Evolutionary conservation across 768 basidiomycete species (phyloP).

Genomic region (Mycena latifolia): DNA sequence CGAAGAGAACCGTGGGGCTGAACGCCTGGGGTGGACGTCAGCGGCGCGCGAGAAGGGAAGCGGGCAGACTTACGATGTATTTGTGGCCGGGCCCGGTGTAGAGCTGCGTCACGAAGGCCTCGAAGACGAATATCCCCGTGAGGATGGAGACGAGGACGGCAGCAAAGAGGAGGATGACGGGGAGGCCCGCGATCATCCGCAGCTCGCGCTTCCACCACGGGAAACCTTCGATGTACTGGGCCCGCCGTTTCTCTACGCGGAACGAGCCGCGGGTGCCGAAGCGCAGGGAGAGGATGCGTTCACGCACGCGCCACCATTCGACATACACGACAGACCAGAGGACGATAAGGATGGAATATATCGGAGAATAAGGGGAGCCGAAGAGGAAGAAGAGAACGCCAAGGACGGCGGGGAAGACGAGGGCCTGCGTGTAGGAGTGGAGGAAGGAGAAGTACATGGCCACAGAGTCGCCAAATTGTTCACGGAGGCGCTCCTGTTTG

Average conservation of each 20-base stretch:
- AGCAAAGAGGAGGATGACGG: slow-evolving; percentile 81
- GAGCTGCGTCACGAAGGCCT: slow-evolving; percentile 90
- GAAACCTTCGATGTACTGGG: slow-evolving; percentile 65
- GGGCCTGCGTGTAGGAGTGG: slow-evolving; percentile 82
- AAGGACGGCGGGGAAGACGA: slow-evolving; percentile 80
- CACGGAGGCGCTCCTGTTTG: slow-evolving; percentile 76
- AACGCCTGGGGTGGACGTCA: slow-evolving; percentile 65
- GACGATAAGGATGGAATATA: slow-evolving; percentile 82
- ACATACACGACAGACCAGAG: slow-evolving; percentile 90
- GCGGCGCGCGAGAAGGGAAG: background rate
- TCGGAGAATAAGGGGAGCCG: slow-evolving; percentile 77
- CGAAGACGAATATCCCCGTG: slow-evolving; percentile 87
- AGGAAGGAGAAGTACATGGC: slow-evolving; percentile 94
- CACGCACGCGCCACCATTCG: slow-evolving; percentile 92
- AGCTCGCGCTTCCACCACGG: slow-evolving; percentile 84
- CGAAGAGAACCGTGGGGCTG: slow-evolving; percentile 86
- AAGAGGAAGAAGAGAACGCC: slow-evolving; percentile 80
- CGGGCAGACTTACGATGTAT: slow-evolving; percentile 71
- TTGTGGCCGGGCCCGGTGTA: slow-evolving; percentile 90
- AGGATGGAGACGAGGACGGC: slow-evolving; percentile 76
- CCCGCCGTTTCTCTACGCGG: slow-evolving; percentile 80
- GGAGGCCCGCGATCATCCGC: slow-evolving; percentile 75
- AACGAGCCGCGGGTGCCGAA: slow-evolving; percentile 87
- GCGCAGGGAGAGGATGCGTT: slow-evolving; percentile 84
- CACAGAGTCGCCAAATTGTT: slow-evolving; percentile 87